Conservation (phyloP, 1,284 basidiomycete species). For the Ganoderma lingzhi region DNA sequence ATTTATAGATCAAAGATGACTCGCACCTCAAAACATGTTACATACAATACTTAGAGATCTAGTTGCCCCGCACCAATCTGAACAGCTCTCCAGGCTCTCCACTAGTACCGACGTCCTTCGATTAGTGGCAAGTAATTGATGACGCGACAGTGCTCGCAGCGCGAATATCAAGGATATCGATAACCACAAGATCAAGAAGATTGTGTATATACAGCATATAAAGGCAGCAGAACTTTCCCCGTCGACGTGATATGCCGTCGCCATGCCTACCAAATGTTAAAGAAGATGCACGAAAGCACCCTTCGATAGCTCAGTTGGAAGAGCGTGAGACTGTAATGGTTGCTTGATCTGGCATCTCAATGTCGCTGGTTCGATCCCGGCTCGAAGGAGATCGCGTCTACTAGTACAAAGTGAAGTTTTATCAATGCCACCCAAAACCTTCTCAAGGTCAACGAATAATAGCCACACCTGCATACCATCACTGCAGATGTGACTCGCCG, state of each 20-base stretch:
- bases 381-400: not conserved
- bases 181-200: not conserved
- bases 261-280: no score
- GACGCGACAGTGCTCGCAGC: not conserved
- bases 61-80: not conserved
- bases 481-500: no score
- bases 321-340: constrained; percentile 13
- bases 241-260: no score
- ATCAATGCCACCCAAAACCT: no score
- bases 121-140: not conserved
- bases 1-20: not conserved
- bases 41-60: not conserved
- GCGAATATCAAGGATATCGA: not conserved
- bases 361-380: constrained; percentile 7
- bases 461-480: no score
- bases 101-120: not conserved
- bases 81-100: not conserved
- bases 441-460: no score
- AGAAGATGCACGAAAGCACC: not conserved
- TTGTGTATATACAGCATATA: no score
- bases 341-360: not conserved
- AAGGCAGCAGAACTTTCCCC: no score
- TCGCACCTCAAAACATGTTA: constrained; percentile 1
- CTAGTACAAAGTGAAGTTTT: no score
- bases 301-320: constrained; percentile 17